phyloP scores from a whole-genome alignment of 768 basidiomycete genomes.

The Mycena alexandri region DNA sequence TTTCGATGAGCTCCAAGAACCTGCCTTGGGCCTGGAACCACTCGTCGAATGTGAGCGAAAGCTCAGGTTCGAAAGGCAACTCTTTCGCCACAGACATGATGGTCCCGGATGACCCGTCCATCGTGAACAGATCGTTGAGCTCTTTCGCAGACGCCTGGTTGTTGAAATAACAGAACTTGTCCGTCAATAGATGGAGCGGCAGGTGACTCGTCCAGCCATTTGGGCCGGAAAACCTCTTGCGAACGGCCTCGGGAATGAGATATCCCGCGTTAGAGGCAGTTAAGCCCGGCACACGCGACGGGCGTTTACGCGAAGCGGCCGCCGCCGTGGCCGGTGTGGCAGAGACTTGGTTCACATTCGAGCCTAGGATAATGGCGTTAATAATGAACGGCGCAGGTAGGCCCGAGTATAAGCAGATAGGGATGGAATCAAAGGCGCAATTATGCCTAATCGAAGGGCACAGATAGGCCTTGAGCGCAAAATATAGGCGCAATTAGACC shows the following conservation, averaged over 20 bases:
- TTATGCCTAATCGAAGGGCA: no score
- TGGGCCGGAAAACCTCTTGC: background rate
- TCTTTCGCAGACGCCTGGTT: constrained; percentile 9
- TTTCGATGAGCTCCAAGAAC: constrained; percentile 30
- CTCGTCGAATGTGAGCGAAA: constrained; percentile 37
- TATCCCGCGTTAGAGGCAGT: background rate
- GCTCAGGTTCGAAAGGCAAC: constrained; percentile 26
- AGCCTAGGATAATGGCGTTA: no score
- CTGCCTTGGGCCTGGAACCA: constrained; percentile 41
- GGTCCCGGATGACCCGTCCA: constrained; percentile 13
- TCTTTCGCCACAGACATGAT: constrained; percentile 24
- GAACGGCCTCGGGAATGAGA: background rate
- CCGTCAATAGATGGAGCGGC: constrained; percentile 37
- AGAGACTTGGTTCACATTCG: no score
- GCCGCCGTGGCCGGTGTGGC: background rate
- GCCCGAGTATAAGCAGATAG: no score
- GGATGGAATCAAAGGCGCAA: no score
- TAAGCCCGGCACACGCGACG: background rate
- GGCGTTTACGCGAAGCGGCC: background rate
- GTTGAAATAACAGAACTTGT: constrained; percentile 26
- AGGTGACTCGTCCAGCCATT: constrained; percentile 28
- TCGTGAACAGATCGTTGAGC: constrained; percentile 4
- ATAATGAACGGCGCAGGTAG: no score
- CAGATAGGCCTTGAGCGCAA: no score
- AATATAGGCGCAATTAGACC: no score